A percentile compares a stretch with the other conserved stretches of the same genome.
Evolutionary conservation across 2,329 filamentous ascomycete species (phyloP).

Genomic region (Keithomyces neogunnii): DNA sequence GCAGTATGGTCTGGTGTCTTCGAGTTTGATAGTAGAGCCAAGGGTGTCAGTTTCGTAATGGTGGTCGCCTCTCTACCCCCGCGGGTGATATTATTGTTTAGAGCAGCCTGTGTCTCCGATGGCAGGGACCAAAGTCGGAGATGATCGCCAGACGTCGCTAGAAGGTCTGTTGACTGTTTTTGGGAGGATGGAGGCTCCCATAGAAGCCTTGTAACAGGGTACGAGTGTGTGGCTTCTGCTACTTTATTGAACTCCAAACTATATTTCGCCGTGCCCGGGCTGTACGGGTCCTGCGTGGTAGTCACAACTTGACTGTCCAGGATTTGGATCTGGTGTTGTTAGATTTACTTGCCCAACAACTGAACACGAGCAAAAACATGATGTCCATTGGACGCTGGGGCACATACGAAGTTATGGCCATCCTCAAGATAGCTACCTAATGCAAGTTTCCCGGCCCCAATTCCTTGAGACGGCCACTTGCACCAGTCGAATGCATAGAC

Average conservation of each 20-base stretch:
- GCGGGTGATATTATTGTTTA: constrained; percentile 60
- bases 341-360: neutral
- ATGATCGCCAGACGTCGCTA: constrained; percentile 93
- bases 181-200: constrained; percentile 95
- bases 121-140: constrained; percentile 90
- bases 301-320: constrained; percentile 75
- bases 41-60: constrained; percentile 75
- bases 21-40: constrained; percentile 91
- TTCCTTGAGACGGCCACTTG: constrained; percentile 82
- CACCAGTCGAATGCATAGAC: constrained; percentile 99
- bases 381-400: neutral
- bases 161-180: constrained; percentile 89
- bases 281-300: constrained; percentile 59
- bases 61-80: constrained; percentile 47
- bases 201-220: constrained; percentile 87
- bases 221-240: constrained; percentile 94
- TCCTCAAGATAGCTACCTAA: constrained; percentile 96
- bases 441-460: constrained; percentile 83
- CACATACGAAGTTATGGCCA: constrained; percentile 87
- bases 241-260: constrained; percentile 86
- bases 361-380: too few species aligned
- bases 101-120: constrained; percentile 46
- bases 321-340: constrained; percentile 73
- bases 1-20: constrained; percentile 98
- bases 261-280: constrained; percentile 62